Evolutionary conservation across 345 rosid species (phyloP), one percentile per base, ranked within the genome.

Genomic region (Dipteronia dyeriana): DNA sequence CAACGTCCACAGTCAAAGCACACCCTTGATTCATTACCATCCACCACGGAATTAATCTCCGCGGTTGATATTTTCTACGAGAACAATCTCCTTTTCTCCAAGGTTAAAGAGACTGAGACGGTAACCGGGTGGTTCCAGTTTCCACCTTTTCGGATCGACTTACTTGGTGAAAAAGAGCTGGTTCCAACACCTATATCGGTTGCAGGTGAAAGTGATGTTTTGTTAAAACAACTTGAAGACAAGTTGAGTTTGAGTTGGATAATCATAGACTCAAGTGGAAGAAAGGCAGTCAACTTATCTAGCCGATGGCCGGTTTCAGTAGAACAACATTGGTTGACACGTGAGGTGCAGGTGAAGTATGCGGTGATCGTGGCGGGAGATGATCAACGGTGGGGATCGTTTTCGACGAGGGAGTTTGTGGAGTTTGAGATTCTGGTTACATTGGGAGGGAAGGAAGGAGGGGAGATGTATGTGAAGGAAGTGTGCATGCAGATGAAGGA

Each of bases 21-120:
- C 25, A 62, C 13, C 6, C 69, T 43, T n/a, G 43, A 45, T 64
- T 51, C 82, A 26, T 59, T 68, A 45, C 20, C 74, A 70, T 10
- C 23, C 60, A 25, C 86, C 0, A 25, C 67, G 17, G 83, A 67
- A 9, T 60, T 92, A 7, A 87, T 95, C 81, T 95, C 97, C 0
- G 95, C 95, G 59, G 97, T 95, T 3, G 98, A 95, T 86, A 56
- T 95, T 22, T 87, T 78, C 71, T 90, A 88, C 73, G 49, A 45
- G 60, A 82, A 78, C 51, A 53, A 79, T 22, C 43, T 79, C 0
- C 80, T 93, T 41, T 85, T 79, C 75, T 95, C 97, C 0, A 87
- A 82, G 43, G 90, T 90, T 8, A 79, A 62, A 31, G 84, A 81
- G 59, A 83, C 82, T 5, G 91, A 87, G 61, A 90, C 87, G 0